Base-by-base conservation (phyloP, 768 basidiomycete species). In the Mycena metata region DNA sequence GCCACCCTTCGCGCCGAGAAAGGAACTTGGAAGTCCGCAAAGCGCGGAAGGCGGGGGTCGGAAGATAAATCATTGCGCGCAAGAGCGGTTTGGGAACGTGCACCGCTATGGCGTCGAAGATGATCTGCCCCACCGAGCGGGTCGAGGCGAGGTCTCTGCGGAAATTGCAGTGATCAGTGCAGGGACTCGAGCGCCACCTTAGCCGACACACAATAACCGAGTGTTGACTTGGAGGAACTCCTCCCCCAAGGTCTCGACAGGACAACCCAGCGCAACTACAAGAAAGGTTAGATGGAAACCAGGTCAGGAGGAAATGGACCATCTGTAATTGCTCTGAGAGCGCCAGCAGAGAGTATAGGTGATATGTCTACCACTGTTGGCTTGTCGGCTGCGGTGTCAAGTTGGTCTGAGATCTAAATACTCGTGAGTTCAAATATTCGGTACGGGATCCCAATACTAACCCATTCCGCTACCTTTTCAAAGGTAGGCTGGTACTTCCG, bases 21-120 rank as follows among this genome's bases (percentile, higher is more conserved):
- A 64, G 17, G 30, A 65, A 49, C 55, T 58, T 65, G 21, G 54
- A 65, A 3, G 55, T 36, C 16, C 55, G 64, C 46, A 65, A 35
- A 21, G 63, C 63, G 41, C 63, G 63, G 63, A 65, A 65, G 35
- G 64, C 64, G 26, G 64, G 42, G 17, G 64, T 57, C 24, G 64
- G 64, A 45, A 65, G 55, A 35, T 65, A 16, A 55, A 65, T 47
- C 36, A 58, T 17, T 19, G 42, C 13, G 21, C 56, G 21, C 35
- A 64, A 33, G 62, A 64, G 26, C 41, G 61, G 61, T 42, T 45
- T 56, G 45, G 64, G 64, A 13, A 65, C n/a, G 55, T 65, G 47
- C 54, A 65, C 55, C 9, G 55, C 55, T 39, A 65, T 30, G 43
- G 64, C 64, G 49, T 65, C 64, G 39, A 65, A 50, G 46, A 65